Conservation (phyloP, 176 grass and related monocot genomes). For the Luzula sylvatica region DNA sequence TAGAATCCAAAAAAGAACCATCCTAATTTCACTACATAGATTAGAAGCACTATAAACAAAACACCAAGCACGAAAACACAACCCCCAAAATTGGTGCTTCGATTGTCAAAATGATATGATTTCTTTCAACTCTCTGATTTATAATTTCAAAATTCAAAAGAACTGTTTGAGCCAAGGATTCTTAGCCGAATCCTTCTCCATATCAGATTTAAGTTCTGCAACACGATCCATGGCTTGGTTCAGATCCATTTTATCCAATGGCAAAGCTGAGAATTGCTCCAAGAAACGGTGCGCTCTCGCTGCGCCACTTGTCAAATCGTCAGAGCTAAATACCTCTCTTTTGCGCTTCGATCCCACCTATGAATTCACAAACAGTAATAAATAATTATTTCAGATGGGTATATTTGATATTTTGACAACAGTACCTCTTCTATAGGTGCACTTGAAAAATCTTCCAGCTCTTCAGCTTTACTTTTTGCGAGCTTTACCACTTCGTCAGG, state of each 20-base stretch:
- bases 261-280: constrained; percentile 50
- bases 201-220: constrained; percentile 37
- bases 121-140: too few relatives aligned
- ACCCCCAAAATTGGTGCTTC: not conserved
- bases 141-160: constrained; percentile 30
- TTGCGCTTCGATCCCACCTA: constrained; percentile 75
- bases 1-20: not conserved
- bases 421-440: constrained; percentile 60
- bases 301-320: constrained; percentile 67
- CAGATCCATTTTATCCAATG: constrained; percentile 52
- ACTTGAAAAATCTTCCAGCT: constrained; percentile 86
- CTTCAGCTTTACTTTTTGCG: constrained; percentile 91
- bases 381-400: too few relatives aligned
- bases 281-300: constrained; percentile 56
- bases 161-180: constrained; percentile 93
- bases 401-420: not conserved
- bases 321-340: constrained; percentile 38
- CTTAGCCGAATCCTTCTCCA: constrained; percentile 51
- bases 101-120: too few relatives aligned
- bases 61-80: constrained; percentile 11
- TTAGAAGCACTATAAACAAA: not conserved
- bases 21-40: not conserved
- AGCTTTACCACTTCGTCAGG: constrained; percentile 75
- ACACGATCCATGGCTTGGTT: constrained; percentile 32
- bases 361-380: not conserved